Percentiles rank a stretch among this genome's conserved stretches.
Conservation (phyloP, 345 rosid species). For the Eutrema yunnanense region DNA sequence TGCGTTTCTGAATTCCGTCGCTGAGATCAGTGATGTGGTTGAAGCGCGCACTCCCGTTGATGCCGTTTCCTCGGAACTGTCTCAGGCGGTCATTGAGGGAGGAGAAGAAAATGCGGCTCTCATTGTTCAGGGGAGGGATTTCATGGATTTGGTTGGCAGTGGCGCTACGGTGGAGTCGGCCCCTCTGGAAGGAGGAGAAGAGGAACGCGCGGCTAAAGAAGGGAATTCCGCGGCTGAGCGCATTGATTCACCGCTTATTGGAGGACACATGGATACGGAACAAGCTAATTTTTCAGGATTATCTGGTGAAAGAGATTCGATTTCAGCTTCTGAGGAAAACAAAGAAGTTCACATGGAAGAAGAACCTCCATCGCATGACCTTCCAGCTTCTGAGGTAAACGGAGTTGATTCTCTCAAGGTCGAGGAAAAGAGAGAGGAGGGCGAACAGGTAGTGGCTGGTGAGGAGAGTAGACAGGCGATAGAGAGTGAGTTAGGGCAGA, state of each 20-base stretch:
- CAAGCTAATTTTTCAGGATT: not conserved
- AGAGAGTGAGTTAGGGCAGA: slow-evolving; percentile 1
- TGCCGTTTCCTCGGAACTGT: not conserved
- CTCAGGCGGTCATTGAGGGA: slow-evolving; percentile 5
- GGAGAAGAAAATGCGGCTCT: slow-evolving; percentile 16
- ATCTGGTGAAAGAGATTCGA: not conserved
- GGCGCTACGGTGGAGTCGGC: not conserved
- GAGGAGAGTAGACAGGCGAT: slow-evolving; percentile 10
- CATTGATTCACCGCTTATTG: slow-evolving; percentile 1
- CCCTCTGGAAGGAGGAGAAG: slow-evolving; percentile 13
- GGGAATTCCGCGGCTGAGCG: slow-evolving; percentile 10
- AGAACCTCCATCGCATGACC: not conserved
- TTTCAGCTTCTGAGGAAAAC: slow-evolving; percentile 1
- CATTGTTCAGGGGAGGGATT: slow-evolving; percentile 12
- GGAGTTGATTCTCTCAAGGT: not conserved
- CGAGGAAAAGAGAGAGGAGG: slow-evolving; percentile 12
- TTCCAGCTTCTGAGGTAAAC: slow-evolving; percentile 4
- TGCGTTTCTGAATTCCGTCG: not conserved
- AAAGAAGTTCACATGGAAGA: slow-evolving; percentile 15
- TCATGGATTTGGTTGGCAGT: not conserved
- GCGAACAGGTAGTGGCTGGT: not conserved
- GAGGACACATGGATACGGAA: not conserved
- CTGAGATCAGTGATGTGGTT: slow-evolving; percentile 17
- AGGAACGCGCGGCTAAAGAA: slow-evolving; percentile 13
- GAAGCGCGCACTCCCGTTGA: not conserved